Evolutionary conservation across 148 eudicot species (phyloP).

Genomic region (Arctostaphylos glauca): DNA sequence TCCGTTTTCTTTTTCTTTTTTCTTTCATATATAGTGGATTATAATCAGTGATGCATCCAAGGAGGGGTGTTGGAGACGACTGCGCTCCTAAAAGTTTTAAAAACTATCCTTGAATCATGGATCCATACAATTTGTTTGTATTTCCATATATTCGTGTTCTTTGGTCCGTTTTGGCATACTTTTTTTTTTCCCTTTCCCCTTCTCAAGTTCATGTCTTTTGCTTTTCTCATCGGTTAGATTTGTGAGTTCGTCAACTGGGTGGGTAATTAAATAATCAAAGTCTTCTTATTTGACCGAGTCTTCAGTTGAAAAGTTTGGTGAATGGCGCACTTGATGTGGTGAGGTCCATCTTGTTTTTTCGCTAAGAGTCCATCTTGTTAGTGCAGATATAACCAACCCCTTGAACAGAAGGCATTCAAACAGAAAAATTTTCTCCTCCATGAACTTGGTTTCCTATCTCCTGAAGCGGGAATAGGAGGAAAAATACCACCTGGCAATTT

Average conservation of each 20-base stretch:
- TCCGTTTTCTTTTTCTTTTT: not conserved
- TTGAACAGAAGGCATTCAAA: not conserved
- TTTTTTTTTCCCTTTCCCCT: not conserved
- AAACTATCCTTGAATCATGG: not conserved
- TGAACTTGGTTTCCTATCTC: not conserved
- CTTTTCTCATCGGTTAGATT: not conserved
- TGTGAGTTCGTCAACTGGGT: not conserved
- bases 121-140: not conserved
- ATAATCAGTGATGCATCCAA: not conserved
- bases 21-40: not conserved
- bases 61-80: not conserved
- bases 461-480: not conserved
- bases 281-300: not conserved
- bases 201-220: not conserved
- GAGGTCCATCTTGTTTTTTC: too few relatives aligned
- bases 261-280: not conserved
- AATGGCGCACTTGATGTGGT: not conserved
- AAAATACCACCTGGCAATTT: not conserved
- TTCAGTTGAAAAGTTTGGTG: not conserved
- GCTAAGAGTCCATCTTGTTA: too few relatives aligned
- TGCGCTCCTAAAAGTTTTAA: not conserved
- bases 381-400: not conserved
- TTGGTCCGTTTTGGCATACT: not conserved
- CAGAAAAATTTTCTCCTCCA: not conserved
- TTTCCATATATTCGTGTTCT: not conserved